Conservation (phyloP, 148 eudicot species). For the Fagopyrum homotropicum region DNA sequence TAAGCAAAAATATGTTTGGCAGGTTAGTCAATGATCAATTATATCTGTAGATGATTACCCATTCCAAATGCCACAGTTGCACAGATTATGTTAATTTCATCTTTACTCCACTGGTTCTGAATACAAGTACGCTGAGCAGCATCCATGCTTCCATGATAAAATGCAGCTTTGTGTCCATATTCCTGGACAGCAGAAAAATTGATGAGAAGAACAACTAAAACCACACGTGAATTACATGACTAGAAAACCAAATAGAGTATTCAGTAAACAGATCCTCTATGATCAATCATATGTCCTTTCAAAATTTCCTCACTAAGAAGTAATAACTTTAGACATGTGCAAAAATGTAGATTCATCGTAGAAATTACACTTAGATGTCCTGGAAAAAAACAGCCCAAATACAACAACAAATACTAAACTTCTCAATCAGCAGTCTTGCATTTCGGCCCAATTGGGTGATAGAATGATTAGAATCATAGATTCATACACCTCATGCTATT, state of each 20-base stretch:
- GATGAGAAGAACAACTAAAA: not conserved
- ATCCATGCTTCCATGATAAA: conserved; percentile 96
- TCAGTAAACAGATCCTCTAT: not conserved
- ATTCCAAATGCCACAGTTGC: conserved; percentile 99
- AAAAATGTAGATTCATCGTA: not conserved
- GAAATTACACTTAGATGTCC: not conserved
- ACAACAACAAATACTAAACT: not conserved
- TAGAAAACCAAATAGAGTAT: not conserved
- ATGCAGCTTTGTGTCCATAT: conserved; percentile 77
- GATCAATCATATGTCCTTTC: not conserved
- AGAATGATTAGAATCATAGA: not conserved
- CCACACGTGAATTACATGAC: not conserved
- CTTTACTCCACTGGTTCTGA: conserved; percentile 98
- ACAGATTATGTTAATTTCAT: conserved; percentile 86
- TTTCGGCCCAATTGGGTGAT: not conserved
- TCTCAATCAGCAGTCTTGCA: not conserved
- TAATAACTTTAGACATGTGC: not conserved
- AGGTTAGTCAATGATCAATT: conserved; percentile 12
- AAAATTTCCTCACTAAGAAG: not conserved
- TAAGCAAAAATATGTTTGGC: conserved; percentile 20
- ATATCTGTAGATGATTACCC: conserved; percentile 49
- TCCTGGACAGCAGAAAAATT: conserved; percentile 37
- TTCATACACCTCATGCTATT: not conserved
- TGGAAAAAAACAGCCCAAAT: not conserved
- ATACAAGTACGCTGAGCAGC: conserved; percentile 65